These are phyloP conservation scores for Starmerella lactis-condensi DNA, from an alignment of 805 yeast genomes.

Conservation along the genomic window DNA sequence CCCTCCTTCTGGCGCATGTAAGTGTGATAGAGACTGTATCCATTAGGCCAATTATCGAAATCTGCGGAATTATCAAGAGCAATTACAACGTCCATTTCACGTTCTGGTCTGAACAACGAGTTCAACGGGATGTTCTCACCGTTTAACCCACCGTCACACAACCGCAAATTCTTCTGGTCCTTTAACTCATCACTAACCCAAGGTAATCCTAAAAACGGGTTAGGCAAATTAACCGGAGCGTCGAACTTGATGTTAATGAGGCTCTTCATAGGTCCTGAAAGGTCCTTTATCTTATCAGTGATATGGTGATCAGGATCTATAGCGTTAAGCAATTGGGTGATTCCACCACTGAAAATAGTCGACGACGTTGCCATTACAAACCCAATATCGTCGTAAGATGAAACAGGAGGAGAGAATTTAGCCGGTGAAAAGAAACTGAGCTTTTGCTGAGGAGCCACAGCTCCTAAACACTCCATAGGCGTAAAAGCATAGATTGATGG, in stretches of 20 bases:
- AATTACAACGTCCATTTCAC: constrained; percentile 44
- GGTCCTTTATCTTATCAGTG: neutral
- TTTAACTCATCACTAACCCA: constrained; percentile 1
- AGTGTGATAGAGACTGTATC: constrained; percentile 21
- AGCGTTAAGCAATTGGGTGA: constrained; percentile 28
- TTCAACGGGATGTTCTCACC: constrained; percentile 50
- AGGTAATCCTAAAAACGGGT: constrained; percentile 36
- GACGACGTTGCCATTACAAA: constrained; percentile 71
- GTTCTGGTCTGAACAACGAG: constrained; percentile 41
- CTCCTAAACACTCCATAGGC: constrained; percentile 51
- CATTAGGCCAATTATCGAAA: constrained; percentile 22
- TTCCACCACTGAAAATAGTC: constrained; percentile 51
- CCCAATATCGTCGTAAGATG: constrained; percentile 70
- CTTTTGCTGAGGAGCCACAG: too few species aligned
- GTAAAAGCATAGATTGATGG: constrained; percentile 48
- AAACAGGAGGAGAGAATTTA: too few species aligned
- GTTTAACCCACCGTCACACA: constrained; percentile 72
- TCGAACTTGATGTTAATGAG: constrained; percentile 19
- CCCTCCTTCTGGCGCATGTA: constrained; percentile 13
- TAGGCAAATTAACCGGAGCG: constrained; percentile 43
- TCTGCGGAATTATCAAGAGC: constrained; percentile 26
- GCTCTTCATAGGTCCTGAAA: constrained; percentile 21
- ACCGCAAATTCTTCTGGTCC: constrained; percentile 26
- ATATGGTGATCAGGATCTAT: too few species aligned
- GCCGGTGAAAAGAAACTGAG: too few species aligned